These are phyloP conservation scores for Rhododendron simsii DNA, from an alignment of 148 eudicot genomes.

Conservation along the genomic window DNA sequence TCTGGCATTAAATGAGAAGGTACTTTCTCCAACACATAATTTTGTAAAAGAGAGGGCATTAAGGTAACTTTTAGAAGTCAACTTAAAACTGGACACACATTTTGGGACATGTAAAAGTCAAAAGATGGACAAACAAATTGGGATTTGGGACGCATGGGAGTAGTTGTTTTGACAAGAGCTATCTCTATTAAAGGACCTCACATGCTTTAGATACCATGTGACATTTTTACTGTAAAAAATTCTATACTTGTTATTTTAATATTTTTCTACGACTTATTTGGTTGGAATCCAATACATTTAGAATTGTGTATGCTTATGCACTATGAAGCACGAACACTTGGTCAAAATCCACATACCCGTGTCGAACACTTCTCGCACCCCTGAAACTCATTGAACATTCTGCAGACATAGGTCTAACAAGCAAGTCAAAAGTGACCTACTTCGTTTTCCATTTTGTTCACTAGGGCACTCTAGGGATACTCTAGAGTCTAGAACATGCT, in stretches of 20 bases:
- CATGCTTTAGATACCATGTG: background rate
- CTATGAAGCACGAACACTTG: background rate
- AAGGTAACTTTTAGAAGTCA: background rate
- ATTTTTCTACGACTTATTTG: background rate
- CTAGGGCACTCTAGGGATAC: background rate
- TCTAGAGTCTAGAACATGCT: background rate
- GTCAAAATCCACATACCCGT: background rate
- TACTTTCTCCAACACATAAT: background rate
- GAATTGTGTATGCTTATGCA: background rate
- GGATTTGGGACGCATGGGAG: background rate
- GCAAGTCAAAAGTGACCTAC: background rate
- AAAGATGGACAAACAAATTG: background rate
- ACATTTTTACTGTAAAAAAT: background rate
- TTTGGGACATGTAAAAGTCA: background rate
- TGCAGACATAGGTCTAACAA: background rate
- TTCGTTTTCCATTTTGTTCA: background rate
- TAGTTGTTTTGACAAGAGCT: background rate
- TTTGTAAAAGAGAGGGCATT: background rate
- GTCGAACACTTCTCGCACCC: background rate
- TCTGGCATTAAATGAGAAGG: background rate
- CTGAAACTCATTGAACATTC: background rate
- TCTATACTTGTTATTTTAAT: background rate
- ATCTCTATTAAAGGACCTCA: background rate
- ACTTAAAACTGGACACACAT: background rate
- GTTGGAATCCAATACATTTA: background rate